These are phyloP conservation scores for Warburgia ugandensis DNA, from an alignment of 164 flowering plant species.

Conservation along the genomic window DNA sequence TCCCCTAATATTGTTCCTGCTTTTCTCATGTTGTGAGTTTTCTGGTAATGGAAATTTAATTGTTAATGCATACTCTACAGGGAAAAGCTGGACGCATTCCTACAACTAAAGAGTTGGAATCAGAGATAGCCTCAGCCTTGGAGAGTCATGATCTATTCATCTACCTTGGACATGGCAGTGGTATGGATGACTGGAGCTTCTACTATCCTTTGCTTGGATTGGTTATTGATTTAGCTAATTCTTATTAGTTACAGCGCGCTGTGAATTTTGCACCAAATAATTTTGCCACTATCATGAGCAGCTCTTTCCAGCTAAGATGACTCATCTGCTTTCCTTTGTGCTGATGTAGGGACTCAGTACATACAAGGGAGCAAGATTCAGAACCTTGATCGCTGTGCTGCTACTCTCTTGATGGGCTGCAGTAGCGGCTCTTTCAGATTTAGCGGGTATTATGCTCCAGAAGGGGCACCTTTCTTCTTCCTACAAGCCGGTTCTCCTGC, in stretches of 20 bases:
- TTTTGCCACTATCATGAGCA: too few species aligned
- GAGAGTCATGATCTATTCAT: constrained; percentile 75
- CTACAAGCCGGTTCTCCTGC: constrained; percentile 86
- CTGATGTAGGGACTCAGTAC: constrained; percentile 63
- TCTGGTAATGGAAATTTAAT: background rate
- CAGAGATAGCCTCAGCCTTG: constrained; percentile 59
- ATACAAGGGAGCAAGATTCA: constrained; percentile 62
- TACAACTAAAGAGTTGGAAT: constrained; percentile 52
- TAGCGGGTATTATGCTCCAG: constrained; percentile 61
- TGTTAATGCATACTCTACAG: constrained; percentile 24
- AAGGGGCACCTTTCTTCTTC: constrained; percentile 68
- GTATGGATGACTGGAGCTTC: constrained; percentile 32
- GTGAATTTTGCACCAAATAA: too few species aligned
- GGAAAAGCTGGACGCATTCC: constrained; percentile 83
- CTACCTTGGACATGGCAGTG: constrained; percentile 97
- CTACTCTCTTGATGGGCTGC: constrained; percentile 90
- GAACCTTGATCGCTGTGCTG: constrained; percentile 73
- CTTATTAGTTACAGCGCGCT: too few species aligned
- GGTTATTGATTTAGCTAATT: too few species aligned
- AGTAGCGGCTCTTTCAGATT: constrained; percentile 74
- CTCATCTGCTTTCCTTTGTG: constrained; percentile 1
- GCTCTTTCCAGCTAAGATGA: too few species aligned
- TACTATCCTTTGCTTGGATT: background rate
- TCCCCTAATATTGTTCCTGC: background rate
- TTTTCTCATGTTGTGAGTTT: background rate